A percentile compares a stretch with the other conserved stretches of the same genome.
These are phyloP conservation scores for Immersiporthe knoxdaviesiana DNA, from an alignment of 2,329 filamentous ascomycete species.

Conservation along the genomic window DNA sequence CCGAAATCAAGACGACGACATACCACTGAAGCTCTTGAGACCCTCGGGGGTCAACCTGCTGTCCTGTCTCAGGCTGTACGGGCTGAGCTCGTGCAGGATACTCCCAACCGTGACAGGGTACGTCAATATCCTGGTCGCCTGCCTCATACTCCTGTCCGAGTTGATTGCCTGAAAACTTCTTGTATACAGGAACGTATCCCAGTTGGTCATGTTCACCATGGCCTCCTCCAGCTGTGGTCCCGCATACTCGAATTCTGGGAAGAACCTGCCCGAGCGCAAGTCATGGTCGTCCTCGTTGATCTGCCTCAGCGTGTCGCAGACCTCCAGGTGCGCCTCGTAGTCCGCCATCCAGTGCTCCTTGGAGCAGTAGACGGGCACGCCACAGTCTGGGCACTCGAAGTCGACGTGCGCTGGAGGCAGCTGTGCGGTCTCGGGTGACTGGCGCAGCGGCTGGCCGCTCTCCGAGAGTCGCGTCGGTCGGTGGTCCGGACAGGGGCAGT, in stretches of 20 bases:
- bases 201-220: slow-evolving; percentile 95
- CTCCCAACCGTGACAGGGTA: slow-evolving; percentile 93
- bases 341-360: slow-evolving; percentile 96
- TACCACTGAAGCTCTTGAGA: slow-evolving; percentile 90
- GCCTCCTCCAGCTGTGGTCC: slow-evolving; percentile 89
- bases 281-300: slow-evolving; percentile 99
- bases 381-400: slow-evolving; percentile 96
- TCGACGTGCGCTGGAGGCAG: slow-evolving; percentile 79
- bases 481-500: slow-evolving; percentile 90
- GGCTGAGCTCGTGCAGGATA: slow-evolving; percentile 90
- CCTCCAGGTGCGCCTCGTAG: slow-evolving; percentile 88
- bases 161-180: slow-evolving; percentile 90
- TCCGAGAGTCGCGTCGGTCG: slow-evolving; percentile 72
- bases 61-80: slow-evolving; percentile 77
- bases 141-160: slow-evolving; percentile 85
- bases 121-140: slow-evolving; percentile 89
- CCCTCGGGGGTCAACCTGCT: slow-evolving; percentile 84
- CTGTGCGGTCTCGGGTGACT: slow-evolving; percentile 49
- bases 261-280: slow-evolving; percentile 84
- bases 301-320: slow-evolving; percentile 88
- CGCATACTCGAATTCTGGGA: slow-evolving; percentile 92
- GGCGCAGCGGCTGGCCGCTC: slow-evolving; percentile 65
- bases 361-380: slow-evolving; percentile 89
- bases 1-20: slow-evolving; percentile 16
- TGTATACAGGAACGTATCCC: slow-evolving; percentile 96